A percentile compares a stretch with the other conserved stretches of the same genome.
These are phyloP conservation scores for Stentor coeruleus DNA, from an alignment of 73 alveolate genomes.

Conservation along the genomic window DNA sequence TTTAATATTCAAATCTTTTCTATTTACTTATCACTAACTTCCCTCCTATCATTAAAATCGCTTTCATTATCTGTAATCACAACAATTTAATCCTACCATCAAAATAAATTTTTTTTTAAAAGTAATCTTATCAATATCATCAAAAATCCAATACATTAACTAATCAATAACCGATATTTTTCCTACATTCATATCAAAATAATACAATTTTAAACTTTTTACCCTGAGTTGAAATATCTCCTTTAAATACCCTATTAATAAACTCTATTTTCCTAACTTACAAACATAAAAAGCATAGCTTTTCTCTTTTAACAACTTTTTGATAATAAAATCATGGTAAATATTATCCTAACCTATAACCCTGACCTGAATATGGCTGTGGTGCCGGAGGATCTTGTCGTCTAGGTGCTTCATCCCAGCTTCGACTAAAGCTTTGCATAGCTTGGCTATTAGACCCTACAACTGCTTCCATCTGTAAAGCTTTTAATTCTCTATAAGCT, in stretches of 20 bases:
- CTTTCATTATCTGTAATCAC: conserved; percentile 75
- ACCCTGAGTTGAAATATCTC: background rate
- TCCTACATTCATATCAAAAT: background rate
- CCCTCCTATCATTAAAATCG: conserved; percentile 45
- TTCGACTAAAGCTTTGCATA: too few species aligned
- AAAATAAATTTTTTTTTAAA: conserved; percentile 94
- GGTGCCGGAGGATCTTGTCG: too few species aligned
- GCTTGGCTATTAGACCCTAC: too few species aligned
- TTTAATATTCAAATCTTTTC: background rate
- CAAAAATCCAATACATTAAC: background rate
- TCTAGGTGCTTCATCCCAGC: too few species aligned
- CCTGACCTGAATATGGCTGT: conserved; percentile 6
- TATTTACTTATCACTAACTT: background rate
- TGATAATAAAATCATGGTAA: too few species aligned
- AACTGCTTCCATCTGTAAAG: too few species aligned
- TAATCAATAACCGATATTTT: background rate
- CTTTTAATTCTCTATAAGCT: background rate
- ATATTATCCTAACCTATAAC: background rate
- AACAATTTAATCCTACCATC: conserved; percentile 66
- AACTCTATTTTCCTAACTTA: too few species aligned
- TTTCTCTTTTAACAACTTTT: too few species aligned
- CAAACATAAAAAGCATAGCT: too few species aligned
- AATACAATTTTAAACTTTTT: background rate
- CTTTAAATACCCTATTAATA: too few species aligned
- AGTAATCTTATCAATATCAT: conserved; percentile 55